Conservation (phyloP, 1,284 basidiomycete genomes). For the Tilletia caries region DNA sequence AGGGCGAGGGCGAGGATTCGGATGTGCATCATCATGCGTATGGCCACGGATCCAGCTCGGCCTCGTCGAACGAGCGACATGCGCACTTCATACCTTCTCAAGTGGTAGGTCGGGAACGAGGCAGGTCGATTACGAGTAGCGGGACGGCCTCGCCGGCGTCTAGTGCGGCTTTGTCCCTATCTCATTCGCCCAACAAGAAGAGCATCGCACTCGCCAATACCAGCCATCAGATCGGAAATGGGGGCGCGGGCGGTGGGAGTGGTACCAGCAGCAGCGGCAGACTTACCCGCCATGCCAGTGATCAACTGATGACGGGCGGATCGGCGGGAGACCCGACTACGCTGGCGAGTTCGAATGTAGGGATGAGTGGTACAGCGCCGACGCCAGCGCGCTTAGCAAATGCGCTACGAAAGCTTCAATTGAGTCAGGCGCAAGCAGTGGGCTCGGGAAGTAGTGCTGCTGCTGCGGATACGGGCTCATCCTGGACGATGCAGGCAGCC, state of each 20-base stretch:
- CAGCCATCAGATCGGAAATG: neutral
- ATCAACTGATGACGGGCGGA: neutral
- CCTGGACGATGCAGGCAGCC: no score
- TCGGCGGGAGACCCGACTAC: no score
- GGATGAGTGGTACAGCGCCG: neutral
- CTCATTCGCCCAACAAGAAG: neutral
- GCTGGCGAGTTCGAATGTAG: neutral
- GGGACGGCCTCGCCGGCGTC: slow-evolving; percentile 1
- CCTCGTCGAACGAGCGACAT: slow-evolving; percentile 1
- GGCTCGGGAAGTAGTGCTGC: neutral
- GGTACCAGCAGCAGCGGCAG: neutral
- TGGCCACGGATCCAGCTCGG: neutral
- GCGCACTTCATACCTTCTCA: slow-evolving; percentile 5
- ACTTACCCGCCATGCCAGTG: neutral
- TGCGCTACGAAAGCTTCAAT: slow-evolving; percentile 1
- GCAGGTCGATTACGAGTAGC: neutral
- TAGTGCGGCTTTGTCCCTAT: neutral
- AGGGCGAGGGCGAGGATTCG: slow-evolving; percentile 1
- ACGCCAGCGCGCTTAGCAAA: neutral
- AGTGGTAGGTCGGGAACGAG: neutral
- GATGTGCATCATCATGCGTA: neutral
- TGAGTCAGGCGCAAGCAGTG: neutral
- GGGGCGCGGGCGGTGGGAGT: neutral
- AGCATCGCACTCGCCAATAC: neutral
- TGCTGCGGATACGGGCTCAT: neutral